Evolutionary conservation across 495 filamentous ascomycete species (phyloP).

Genomic region (Xylaria venustula): DNA sequence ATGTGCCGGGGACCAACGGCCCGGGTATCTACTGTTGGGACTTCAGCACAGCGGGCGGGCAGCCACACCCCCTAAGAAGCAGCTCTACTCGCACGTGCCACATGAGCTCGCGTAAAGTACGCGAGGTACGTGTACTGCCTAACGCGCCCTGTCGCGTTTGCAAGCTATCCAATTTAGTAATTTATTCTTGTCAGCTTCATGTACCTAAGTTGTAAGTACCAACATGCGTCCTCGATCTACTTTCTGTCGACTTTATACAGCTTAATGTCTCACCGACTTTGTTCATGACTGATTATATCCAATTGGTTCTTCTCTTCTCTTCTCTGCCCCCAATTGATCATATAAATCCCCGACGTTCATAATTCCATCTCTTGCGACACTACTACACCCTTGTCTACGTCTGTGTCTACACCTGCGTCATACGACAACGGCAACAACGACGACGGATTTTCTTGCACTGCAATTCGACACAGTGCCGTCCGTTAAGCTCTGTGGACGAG

Average conservation of each 20-base stretch:
- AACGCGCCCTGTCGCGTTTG: slow-evolving; percentile 5
- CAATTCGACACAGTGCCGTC: too few relatives aligned
- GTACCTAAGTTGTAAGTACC: too few relatives aligned
- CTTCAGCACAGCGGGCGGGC: too few relatives aligned
- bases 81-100: slow-evolving; percentile 14
- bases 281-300: not conserved
- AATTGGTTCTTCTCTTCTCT: not conserved
- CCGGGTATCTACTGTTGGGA: too few relatives aligned
- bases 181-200: not conserved
- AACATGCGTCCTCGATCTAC: not conserved
- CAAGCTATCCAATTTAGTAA: too few relatives aligned
- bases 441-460: too few relatives aligned
- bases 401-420: not conserved
- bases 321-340: not conserved
- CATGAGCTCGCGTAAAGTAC: slow-evolving; percentile 18
- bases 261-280: not conserved
- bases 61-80: too few relatives aligned
- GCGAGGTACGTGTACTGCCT: slow-evolving; percentile 8
- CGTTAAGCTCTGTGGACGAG: not conserved
- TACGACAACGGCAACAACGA: too few relatives aligned
- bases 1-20: too few relatives aligned
- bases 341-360: not conserved
- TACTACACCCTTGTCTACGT: not conserved
- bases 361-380: not conserved
- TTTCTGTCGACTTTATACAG: not conserved